Conservation (phyloP, 306 rosid genomes). For the Gastrolobium villosum region DNA sequence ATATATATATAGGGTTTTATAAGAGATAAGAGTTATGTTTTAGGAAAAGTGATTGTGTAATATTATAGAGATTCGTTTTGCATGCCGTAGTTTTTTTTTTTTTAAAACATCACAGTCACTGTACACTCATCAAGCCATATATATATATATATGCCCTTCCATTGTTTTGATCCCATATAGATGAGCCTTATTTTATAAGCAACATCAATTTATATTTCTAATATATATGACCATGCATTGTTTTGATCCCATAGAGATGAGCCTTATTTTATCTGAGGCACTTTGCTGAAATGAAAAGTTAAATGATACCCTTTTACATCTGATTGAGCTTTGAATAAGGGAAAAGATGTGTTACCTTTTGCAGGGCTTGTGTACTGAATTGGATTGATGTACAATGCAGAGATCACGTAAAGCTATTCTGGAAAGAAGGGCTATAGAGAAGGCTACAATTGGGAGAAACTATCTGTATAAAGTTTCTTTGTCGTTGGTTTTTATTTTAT, state of each 20-base stretch:
- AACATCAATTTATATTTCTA: background rate
- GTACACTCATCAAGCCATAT: no score
- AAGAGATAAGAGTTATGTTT: no score
- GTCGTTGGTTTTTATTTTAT: conserved; percentile 76
- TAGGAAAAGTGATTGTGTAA: no score
- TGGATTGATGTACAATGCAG: conserved; percentile 88
- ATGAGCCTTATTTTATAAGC: conserved; percentile 28
- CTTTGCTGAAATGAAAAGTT: conserved; percentile 47
- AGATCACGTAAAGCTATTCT: conserved; percentile 84
- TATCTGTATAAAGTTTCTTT: conserved; percentile 73
- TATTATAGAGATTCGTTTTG: no score
- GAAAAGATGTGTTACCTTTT: conserved; percentile 44
- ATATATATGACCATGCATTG: background rate
- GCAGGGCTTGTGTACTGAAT: conserved; percentile 55
- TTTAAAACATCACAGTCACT: no score
- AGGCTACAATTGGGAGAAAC: conserved; percentile 58
- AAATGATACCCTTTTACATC: conserved; percentile 12
- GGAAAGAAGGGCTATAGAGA: conserved; percentile 72
- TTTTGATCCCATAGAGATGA: conserved; percentile 40
- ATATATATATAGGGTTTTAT: no score
- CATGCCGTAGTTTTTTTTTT: no score
- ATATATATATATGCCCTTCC: background rate
- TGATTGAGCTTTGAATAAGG: conserved; percentile 35
- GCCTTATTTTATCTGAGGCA: conserved; percentile 37
- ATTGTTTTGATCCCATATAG: conserved; percentile 41